Percentiles rank a stretch among this genome's conserved stretches.
phyloP scores from a whole-genome alignment of 441 rosid genomes.

The Gossypium schwendimanii region DNA sequence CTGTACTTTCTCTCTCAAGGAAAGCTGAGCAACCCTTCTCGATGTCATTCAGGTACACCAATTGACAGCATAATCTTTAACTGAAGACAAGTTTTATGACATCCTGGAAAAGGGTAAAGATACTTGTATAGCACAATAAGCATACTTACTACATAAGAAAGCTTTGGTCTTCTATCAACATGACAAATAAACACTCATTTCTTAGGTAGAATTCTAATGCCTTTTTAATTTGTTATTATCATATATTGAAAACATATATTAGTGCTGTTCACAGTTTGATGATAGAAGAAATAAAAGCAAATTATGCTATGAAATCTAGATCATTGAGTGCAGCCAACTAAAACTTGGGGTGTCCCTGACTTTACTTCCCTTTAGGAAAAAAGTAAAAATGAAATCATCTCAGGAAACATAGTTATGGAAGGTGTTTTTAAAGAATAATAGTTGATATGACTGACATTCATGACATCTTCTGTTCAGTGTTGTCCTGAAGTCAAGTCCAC shows the following conservation, averaged over 20 bases:
- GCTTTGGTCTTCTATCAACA: neutral
- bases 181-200: neutral
- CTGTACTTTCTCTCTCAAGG: neutral
- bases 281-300: neutral
- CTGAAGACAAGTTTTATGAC: neutral
- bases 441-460: neutral
- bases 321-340: neutral
- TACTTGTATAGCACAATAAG: neutral
- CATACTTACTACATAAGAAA: neutral
- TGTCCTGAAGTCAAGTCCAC: neutral
- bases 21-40: neutral
- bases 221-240: neutral
- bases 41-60: neutral
- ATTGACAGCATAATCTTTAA: neutral
- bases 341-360: neutral
- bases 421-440: neutral
- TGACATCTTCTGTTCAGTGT: neutral
- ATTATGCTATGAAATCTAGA: neutral
- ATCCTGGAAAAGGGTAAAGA: neutral
- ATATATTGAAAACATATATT: neutral
- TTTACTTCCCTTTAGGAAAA: neutral
- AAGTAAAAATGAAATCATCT: neutral
- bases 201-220: neutral
- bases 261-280: neutral
- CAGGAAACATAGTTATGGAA: neutral